Percentiles rank a stretch among this genome's conserved stretches.
Conservation (phyloP, 495 filamentous ascomycete species). For the Lophiotrema nucula region DNA sequence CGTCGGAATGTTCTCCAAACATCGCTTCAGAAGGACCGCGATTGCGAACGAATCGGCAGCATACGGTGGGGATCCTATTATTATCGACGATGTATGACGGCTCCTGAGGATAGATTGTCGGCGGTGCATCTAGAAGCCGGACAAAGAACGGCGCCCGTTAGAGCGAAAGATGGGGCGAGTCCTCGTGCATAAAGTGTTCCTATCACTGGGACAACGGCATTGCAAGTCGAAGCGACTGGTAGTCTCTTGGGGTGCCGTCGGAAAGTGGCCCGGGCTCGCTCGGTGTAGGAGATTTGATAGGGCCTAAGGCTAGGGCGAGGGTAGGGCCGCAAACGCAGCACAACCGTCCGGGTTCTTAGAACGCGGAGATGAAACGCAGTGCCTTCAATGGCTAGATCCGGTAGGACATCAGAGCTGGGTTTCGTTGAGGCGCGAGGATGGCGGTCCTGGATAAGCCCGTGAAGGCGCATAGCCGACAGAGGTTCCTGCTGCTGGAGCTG, state of each 20-base stretch:
- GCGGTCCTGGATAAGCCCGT: constrained; percentile 4
- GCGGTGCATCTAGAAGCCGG: not conserved
- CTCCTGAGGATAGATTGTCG: not conserved
- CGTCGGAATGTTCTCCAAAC: no score
- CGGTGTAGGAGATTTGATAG: not conserved
- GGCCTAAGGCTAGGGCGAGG: no score
- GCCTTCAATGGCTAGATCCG: not conserved
- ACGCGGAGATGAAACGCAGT: constrained; percentile 32
- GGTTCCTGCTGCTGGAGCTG: no score
- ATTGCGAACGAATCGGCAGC: not conserved
- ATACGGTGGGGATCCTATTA: not conserved
- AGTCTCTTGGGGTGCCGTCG: not conserved
- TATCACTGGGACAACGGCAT: not conserved
- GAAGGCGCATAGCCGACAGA: constrained; percentile 16
- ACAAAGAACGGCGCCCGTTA: not conserved
- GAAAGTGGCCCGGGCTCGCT: not conserved
- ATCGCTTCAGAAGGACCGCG: not conserved
- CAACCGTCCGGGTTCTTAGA: constrained; percentile 3
- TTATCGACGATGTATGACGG: not conserved
- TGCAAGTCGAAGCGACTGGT: not conserved
- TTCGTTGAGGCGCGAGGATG: not conserved
- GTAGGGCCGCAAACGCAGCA: constrained; percentile 14
- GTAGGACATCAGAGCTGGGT: not conserved
- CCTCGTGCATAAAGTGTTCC: no score
- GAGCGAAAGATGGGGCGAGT: no score